These are phyloP conservation scores for Globisporangium nagaii DNA, from an alignment of 352 stramenopile genomes.

Conservation along the genomic window DNA sequence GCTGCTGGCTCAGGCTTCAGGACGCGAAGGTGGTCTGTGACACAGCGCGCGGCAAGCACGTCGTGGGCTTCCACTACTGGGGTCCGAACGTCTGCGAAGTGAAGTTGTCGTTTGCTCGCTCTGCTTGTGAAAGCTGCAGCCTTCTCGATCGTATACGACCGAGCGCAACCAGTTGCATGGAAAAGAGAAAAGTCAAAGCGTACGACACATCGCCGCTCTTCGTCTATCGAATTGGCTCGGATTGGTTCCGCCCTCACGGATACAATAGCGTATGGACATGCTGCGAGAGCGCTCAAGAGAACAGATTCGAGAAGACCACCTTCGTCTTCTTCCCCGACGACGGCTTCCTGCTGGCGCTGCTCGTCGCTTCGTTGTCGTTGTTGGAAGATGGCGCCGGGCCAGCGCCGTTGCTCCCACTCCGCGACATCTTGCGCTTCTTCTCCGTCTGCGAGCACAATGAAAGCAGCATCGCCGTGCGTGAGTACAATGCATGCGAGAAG, in stretches of 20 bases:
- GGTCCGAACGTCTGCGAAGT: constrained; percentile 97
- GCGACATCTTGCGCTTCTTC: constrained; percentile 54
- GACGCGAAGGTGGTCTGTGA: constrained; percentile 95
- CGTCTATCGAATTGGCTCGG: too few relatives aligned
- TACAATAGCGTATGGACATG: background rate
- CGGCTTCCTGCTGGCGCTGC: constrained; percentile 21
- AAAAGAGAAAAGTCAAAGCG: too few relatives aligned
- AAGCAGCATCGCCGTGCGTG: background rate
- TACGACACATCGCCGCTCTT: too few relatives aligned
- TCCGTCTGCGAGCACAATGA: constrained; percentile 27
- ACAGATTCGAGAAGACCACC: constrained; percentile 75
- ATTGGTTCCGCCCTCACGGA: too few relatives aligned
- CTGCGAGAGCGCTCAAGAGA: constrained; percentile 27
- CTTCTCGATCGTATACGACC: too few relatives aligned
- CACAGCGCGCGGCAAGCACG: constrained; percentile 79
- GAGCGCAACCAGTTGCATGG: too few relatives aligned
- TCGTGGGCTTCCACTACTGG: constrained; percentile 98
- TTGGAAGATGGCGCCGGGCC: background rate
- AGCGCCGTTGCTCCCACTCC: constrained; percentile 6
- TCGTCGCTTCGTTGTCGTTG: constrained; percentile 5
- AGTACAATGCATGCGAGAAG: background rate
- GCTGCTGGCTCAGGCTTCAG: constrained; percentile 81
- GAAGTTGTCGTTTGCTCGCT: too few relatives aligned
- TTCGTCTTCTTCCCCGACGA: constrained; percentile 64
- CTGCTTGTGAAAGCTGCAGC: too few relatives aligned